Evolutionary conservation across 2,329 filamentous ascomycete genomes (phyloP).

Genomic region (Cytospora paraplurivora): DNA sequence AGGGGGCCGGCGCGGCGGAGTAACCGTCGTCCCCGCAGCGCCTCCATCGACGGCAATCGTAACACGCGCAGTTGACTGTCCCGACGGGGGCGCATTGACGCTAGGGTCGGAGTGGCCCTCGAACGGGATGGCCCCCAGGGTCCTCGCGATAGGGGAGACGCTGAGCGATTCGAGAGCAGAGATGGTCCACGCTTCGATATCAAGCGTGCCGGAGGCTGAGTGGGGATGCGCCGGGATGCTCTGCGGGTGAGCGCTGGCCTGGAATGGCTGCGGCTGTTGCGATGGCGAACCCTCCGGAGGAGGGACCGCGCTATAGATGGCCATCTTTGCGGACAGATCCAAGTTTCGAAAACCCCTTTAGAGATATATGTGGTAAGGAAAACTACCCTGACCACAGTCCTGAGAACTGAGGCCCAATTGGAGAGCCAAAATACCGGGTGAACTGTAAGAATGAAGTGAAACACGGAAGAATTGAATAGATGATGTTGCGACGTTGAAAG

Average conservation of each 20-base stretch:
- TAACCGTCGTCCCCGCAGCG: slow-evolving; percentile 33
- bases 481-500: background rate
- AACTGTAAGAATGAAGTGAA: background rate
- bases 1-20: slow-evolving; percentile 46
- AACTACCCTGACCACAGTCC: background rate
- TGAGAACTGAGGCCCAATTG: background rate
- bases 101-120: slow-evolving; percentile 53
- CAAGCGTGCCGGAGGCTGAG: slow-evolving; percentile 44
- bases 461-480: background rate
- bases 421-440: background rate
- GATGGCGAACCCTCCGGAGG: slow-evolving; percentile 33
- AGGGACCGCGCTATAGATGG: slow-evolving; percentile 40
- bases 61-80: slow-evolving; percentile 26
- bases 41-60: slow-evolving; percentile 31
- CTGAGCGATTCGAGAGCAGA: slow-evolving; percentile 58
- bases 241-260: slow-evolving; percentile 29
- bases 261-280: background rate
- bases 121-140: slow-evolving; percentile 66
- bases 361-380: background rate
- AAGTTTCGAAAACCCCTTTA: background rate
- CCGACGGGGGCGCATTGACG: slow-evolving; percentile 33
- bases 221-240: slow-evolving; percentile 32
- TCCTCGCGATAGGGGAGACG: slow-evolving; percentile 56
- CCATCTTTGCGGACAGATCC: slow-evolving; percentile 33
- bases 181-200: slow-evolving; percentile 70